Evolutionary conservation across 2,329 filamentous ascomycete genomes (phyloP), one percentile per base, ranked within the genome.

Genomic region (Colletotrichum eremochloae): DNA sequence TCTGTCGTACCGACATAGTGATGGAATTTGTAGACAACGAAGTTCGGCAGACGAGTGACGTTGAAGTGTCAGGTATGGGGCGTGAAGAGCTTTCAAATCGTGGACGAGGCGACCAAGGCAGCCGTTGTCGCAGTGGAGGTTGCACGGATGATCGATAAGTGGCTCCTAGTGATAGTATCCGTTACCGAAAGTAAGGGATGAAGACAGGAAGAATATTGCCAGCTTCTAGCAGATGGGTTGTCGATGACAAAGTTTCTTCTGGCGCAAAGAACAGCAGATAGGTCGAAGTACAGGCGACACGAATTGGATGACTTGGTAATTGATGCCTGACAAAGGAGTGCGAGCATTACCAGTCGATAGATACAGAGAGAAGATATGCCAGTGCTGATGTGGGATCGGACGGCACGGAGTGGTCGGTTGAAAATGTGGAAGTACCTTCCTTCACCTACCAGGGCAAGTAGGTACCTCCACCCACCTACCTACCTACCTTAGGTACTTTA

Each of bases 1-100:
- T 84, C 76, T 82, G 78, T 75, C 81, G 81, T 64, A 78, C 75
- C 71, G 83, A 78, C 83, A 85, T 85, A 74, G 63, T 78, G 70
- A 46, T 48, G 46, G 18, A 11, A 66, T 44, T 48, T 63, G 46
- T 48, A 24, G 36, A 56, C 48, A 42, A 2, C 44, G 42, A 38
- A 31, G 57, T 50, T 62, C 50, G 31, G 55, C 29, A 65, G 67
- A 52, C 40, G 58, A 44, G 12, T 53, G 42, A 66, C 18, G 60
- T 15, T 58, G 33, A 66, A 20, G 36, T 15, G 68, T 50, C 42
- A 52, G 18, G 18, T 50, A 74, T 64, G 68, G 71, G 48, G 53
- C 40, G 60, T 38, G 66, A 69, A 69, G 72, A 74, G 63, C 53
- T 72, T 71, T 71, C 60, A 60, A 56, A 46, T 38, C 53, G 66